These are phyloP conservation scores for Fusarium irregulare DNA, from an alignment of 2,329 filamentous ascomycete species.

Conservation along the genomic window DNA sequence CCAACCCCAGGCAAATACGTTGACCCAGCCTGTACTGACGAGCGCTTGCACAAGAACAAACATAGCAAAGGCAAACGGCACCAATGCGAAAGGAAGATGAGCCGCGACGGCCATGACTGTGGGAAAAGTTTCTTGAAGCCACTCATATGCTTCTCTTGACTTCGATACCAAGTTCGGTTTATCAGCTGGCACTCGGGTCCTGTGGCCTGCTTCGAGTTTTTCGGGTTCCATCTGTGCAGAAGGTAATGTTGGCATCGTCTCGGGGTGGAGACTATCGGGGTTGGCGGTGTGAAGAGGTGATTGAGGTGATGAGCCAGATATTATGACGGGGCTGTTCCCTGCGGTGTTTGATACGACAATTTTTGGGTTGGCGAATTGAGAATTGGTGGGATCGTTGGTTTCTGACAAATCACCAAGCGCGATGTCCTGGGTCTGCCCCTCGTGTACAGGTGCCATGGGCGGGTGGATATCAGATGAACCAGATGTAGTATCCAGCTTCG, in stretches of 20 bases:
- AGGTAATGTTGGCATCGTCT: neutral
- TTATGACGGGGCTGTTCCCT: conserved; percentile 8
- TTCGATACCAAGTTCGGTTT: conserved; percentile 65
- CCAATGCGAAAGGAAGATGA: conserved; percentile 74
- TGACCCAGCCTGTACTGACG: conserved; percentile 79
- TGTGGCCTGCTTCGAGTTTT: neutral
- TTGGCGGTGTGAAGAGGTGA: neutral
- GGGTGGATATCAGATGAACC: neutral
- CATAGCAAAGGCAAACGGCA: conserved; percentile 80
- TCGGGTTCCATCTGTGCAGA: conserved; percentile 1
- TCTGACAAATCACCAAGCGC: neutral
- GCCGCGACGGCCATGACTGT: conserved; percentile 72
- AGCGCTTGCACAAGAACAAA: conserved; percentile 79
- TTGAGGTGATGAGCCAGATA: conserved; percentile 7
- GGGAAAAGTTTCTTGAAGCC: conserved; percentile 77
- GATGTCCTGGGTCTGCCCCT: neutral
- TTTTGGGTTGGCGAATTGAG: neutral
- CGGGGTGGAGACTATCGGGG: neutral
- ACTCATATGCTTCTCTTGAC: conserved; percentile 58
- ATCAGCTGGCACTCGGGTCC: conserved; percentile 2
- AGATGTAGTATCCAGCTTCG: accelerated
- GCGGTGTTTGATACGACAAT: conserved; percentile 5
- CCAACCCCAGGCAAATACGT: conserved; percentile 79
- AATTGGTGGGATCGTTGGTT: accelerated
- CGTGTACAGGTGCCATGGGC: neutral